A percentile compares a stretch with the other conserved stretches of the same genome.
Evolutionary conservation across 169 alveolate species (phyloP).

Genomic region (Plasmodium inui): DNA sequence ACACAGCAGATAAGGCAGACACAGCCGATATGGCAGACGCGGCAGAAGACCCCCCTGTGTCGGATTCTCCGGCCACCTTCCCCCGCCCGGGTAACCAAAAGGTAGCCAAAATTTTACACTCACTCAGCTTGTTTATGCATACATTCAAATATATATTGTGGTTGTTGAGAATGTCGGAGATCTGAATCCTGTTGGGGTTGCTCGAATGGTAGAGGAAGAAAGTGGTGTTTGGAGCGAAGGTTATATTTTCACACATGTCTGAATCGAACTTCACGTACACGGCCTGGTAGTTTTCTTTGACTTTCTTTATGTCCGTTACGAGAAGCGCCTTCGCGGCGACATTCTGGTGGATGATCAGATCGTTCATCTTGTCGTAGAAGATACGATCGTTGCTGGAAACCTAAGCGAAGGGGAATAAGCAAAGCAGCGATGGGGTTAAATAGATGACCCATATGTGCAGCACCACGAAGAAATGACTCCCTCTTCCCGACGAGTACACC

Average conservation of each 20-base stretch:
- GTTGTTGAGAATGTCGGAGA: slow-evolving; percentile 45
- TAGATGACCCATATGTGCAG: not conserved
- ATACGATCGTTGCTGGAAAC: slow-evolving; percentile 53
- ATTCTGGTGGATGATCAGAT: slow-evolving; percentile 59
- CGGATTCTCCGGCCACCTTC: not conserved
- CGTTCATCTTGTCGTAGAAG: slow-evolving; percentile 69
- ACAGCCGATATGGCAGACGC: too few species aligned
- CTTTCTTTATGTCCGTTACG: slow-evolving; percentile 60
- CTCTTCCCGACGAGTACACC: not conserved
- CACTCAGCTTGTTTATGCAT: slow-evolving; percentile 47
- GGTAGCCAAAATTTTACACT: slow-evolving; percentile 33
- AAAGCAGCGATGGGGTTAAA: not conserved
- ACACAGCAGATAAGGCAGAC: too few species aligned
- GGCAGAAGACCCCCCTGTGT: not conserved
- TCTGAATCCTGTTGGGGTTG: slow-evolving; percentile 49
- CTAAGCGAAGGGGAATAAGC: not conserved
- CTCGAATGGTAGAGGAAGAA: slow-evolving; percentile 39
- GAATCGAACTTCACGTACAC: slow-evolving; percentile 62
- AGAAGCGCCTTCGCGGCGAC: slow-evolving; percentile 43
- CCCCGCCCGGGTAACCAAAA: slow-evolving; percentile 20
- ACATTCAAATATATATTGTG: slow-evolving; percentile 63
- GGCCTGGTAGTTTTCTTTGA: slow-evolving; percentile 32
- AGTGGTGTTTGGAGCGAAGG: slow-evolving; percentile 23
- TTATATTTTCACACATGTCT: slow-evolving; percentile 47
- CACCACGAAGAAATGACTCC: not conserved